Base-by-base conservation (phyloP, 257 asterid species). In the Cruciata laevipes region DNA sequence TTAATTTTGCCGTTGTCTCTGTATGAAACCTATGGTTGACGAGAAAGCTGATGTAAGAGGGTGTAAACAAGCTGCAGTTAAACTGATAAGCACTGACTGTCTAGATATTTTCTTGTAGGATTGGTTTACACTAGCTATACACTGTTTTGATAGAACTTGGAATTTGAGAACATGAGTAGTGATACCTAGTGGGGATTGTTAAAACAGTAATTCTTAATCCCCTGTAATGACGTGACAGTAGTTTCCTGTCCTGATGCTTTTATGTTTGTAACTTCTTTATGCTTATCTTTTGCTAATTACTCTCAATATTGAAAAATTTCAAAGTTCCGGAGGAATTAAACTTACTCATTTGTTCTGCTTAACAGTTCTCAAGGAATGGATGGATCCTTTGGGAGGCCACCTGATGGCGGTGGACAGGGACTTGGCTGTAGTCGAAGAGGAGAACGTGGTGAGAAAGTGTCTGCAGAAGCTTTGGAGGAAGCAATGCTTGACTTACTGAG, bases 391-490 rank as follows among this genome's bases (percentile, higher is more conserved):
- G 83, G 85, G 69, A 80, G 77, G 71, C 68, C 80, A 57, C 78
- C 73, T 1, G 86, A 83, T 33, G 72, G 81, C 60, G 74, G 72
- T 27, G 81, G 78, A 37, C 77, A 79, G 9, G 79, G 79, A 32
- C 86, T 75, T 52, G 86, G 87, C 25, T 75, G 81, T 16, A 78
- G 79, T 38, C 86, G 75, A 60, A 74, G 90, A 72, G 84, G 78
- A 47, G 55, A 47, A 40, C 87, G 70, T 52, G 80, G 67, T 69
- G 89, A 79, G 74, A 84, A 80, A 61, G 42, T 83, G 77, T 87
- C 92, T 61, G 88, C 90, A 13, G 88, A 87, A 61, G 92, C 79
- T 74, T 81, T 87, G 65, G 95, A 85, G 42, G 82, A 69, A 71
- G 81, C 95, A 47, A 87, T 82, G 87, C 74, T n/a, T n/a, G n/a